Evolutionary conservation across 495 filamentous ascomycete genomes (phyloP), one percentile per base, ranked within the genome.

Genomic region (Xylona heveae): DNA sequence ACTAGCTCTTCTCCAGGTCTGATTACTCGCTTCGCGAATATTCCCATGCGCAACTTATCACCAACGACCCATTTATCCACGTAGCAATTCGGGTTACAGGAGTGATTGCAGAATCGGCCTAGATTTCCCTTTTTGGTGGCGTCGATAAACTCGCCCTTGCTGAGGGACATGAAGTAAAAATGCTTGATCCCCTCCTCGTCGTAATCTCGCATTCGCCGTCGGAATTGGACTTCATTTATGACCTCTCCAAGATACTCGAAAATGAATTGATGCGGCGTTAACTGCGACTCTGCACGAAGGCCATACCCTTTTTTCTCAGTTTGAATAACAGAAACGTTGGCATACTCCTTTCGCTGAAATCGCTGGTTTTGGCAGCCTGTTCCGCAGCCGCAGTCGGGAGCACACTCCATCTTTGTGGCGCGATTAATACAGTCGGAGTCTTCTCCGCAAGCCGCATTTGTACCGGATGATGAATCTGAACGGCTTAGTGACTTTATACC

Each of bases 101-200:
- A 95, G 42, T 99, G 88, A 49, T 99, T 99, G 63, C 90, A 95
- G 47, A 99, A 99, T 14, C 88, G 71, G 23, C 84, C 88, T 9
- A 99, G 66, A 46, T 94, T 93, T 23, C 88, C 88, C 47, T 78
- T 90, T 47, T 90, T 94, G 19, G 88, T 99, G 7, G 88, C 88
- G 53, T 99, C 88, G 36, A 99, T 80, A 42, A 95, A 99, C 55
- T 95, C 85, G 41, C 71, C 78, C 52, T 90, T 90, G 47, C 69
- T 85, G 35, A 99, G 72, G 23, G 90, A 95, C 88, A 99, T 99
- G 55, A 99, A 99, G 52, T 99, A 99, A 49, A 99, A 99, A 53
- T 99, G 88, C 48, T 82, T 88, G 60, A 99, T 94, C 20, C 83
- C 84, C 46, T 93, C 81, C 34, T 83, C 69, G 44, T 88, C 79